Conservation (phyloP, 2,329 filamentous ascomycete genomes). For the Zasmidium angulare region DNA sequence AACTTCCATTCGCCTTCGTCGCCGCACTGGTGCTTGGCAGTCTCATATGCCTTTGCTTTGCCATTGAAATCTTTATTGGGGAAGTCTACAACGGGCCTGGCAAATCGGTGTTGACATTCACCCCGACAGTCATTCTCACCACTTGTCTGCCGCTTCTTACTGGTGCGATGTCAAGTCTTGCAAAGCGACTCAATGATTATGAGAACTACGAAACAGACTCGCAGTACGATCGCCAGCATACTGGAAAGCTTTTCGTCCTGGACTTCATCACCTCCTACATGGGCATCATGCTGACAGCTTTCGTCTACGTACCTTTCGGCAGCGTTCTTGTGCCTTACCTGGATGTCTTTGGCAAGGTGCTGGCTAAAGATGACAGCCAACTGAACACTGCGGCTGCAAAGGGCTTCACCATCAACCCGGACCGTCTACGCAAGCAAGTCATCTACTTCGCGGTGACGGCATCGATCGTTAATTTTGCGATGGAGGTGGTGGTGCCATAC, state of each 20-base stretch:
- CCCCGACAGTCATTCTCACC: conserved; percentile 86
- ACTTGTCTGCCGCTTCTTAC: conserved; percentile 76
- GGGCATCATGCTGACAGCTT: conserved; percentile 86
- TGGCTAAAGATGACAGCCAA: conserved; percentile 73
- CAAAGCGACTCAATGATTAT: conserved; percentile 72
- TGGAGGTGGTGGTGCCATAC: conserved; percentile 83
- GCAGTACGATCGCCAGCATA: conserved; percentile 77
- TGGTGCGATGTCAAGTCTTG: conserved; percentile 71
- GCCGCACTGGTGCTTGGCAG: conserved; percentile 72
- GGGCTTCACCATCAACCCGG: conserved; percentile 76
- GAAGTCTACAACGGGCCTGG: conserved; percentile 90
- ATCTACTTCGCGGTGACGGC: conserved; percentile 96
- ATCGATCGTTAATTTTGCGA: conserved; percentile 81
- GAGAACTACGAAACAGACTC: conserved; percentile 94
- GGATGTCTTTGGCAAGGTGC: conserved; percentile 73
- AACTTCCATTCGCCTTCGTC: conserved; percentile 79
- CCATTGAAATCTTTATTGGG: conserved; percentile 91
- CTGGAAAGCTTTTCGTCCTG: conserved; percentile 90
- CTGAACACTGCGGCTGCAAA: conserved; percentile 54
- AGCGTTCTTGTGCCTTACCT: conserved; percentile 80
- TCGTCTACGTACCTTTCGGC: conserved; percentile 92
- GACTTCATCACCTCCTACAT: conserved; percentile 97
- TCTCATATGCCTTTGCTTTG: conserved; percentile 83
- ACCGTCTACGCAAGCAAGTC: conserved; percentile 82
- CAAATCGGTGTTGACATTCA: conserved; percentile 80